Evolutionary conservation across 352 stramenopile species (phyloP).

Genomic region (Thraustochytrium sp.): DNA sequence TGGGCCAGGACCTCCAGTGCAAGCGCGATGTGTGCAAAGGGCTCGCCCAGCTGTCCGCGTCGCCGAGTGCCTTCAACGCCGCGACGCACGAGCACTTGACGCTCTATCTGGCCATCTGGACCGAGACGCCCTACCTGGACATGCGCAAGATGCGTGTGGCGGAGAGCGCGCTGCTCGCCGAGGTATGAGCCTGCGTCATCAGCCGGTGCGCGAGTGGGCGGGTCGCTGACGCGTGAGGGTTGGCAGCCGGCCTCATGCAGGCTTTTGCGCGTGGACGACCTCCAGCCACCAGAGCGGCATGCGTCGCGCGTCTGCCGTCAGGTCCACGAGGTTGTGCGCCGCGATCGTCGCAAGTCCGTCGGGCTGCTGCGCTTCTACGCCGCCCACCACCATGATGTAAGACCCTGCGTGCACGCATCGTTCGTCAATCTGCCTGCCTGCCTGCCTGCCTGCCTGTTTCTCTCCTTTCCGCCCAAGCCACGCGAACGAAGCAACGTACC

Average conservation of each 20-base stretch:
- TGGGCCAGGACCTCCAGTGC: conserved; percentile 29
- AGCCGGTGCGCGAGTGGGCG: no score
- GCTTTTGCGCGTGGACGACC: neutral
- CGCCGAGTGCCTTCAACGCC: neutral
- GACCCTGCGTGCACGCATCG: neutral
- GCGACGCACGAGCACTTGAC: neutral
- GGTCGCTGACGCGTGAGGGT: no score
- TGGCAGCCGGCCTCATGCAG: no score
- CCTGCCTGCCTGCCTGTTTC: no score
- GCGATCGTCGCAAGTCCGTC: neutral
- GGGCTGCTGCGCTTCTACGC: neutral
- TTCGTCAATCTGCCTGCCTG: no score
- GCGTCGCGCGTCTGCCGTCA: neutral
- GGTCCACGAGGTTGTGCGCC: neutral
- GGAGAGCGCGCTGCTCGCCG: neutral
- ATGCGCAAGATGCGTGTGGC: neutral
- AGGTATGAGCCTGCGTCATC: neutral
- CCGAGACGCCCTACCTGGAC: neutral
- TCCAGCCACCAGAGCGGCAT: conserved; percentile 10
- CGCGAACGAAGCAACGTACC: neutral
- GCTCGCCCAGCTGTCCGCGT: neutral
- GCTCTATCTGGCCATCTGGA: conserved; percentile 20
- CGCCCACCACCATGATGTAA: conserved; percentile 1
- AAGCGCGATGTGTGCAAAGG: conserved; percentile 7
- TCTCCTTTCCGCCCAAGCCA: no score